Evolutionary conservation across 345 rosid species (phyloP), one percentile per base, ranked within the genome.

Genomic region (Populus tremula): DNA sequence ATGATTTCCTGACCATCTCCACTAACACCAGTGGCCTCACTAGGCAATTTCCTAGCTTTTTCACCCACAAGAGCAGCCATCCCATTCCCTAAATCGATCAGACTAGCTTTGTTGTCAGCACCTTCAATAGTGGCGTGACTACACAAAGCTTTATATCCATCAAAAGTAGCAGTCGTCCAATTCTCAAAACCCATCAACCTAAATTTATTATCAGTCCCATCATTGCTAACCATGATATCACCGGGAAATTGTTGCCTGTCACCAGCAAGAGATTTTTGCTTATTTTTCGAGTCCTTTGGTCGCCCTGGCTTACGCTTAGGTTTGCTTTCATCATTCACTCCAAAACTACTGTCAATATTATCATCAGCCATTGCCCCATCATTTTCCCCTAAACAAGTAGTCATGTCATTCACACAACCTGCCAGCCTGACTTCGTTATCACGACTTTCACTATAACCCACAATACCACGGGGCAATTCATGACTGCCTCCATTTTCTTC

Each of bases 221-320:
- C 36, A 25, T 47, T 70, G 23, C 39, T 35, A 2, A 36, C 59
- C 67, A 11, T 61, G 39, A 23, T 18, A 2, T 35, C 59, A 53
- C 72, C 54, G 4, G 59, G 67, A 49, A 59, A 38, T 39, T 25
- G 59, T 6, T 67, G 64, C 45, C 20, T 68, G 35, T 70, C 68
- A 21, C 47, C 81, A 16, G 35, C 66, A 63, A 59, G 64, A 76
- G n/a, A 53, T 67, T 49, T 18, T 23, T 69, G 25, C 72, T 76
- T 79, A 16, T 69, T 83, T 72, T 79, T 73, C 8, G 80, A 72
- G 72, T 78, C 80, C 75, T 67, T 76, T 13, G 76, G 87, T 47
- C 17, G 16, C 18, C 17, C 50, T 47, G 5, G 59, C 20, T 53
- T 53, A 20, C 20, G 59, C 59, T 2, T 53, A 53, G 59, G 59